Conservation (phyloP, 768 basidiomycete genomes). For the Leccinum rimulosum region DNA sequence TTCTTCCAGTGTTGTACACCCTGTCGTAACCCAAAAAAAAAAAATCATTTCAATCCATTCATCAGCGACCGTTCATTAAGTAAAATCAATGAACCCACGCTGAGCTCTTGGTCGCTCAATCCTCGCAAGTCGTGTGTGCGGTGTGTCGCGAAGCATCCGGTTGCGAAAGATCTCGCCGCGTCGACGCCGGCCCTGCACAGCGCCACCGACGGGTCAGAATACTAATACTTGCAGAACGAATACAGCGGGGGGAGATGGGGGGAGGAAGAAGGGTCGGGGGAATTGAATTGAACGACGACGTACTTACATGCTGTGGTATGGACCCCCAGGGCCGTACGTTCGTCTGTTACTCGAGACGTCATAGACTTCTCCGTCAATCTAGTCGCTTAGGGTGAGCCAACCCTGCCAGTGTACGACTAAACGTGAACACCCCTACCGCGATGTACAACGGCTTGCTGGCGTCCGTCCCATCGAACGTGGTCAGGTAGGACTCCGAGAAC, state of each 20-base stretch:
- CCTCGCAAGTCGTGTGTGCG: constrained; percentile 90
- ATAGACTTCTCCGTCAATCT: constrained; percentile 93
- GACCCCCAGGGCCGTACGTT: constrained; percentile 85
- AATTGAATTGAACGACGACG: background rate
- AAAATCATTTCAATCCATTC: background rate
- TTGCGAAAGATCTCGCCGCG: constrained; percentile 89
- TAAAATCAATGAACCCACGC: constrained; percentile 44
- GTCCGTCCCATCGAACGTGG: constrained; percentile 68
- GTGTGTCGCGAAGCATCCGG: constrained; percentile 90
- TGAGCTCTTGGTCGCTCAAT: constrained; percentile 64
- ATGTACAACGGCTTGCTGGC: constrained; percentile 73
- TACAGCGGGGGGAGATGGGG: background rate
- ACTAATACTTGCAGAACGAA: constrained; percentile 15
- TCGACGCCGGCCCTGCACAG: constrained; percentile 72
- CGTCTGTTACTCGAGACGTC: constrained; percentile 80
- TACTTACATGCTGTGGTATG: constrained; percentile 68
- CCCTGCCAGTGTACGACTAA: background rate
- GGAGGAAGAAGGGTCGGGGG: background rate
- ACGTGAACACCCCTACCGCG: constrained; percentile 53
- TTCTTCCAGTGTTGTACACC: constrained; percentile 84
- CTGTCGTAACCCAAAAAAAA: constrained; percentile 35
- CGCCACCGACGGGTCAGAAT: constrained; percentile 21
- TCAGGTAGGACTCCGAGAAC: constrained; percentile 72
- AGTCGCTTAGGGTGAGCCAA: constrained; percentile 15
- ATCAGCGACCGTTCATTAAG: background rate